phyloP scores from a whole-genome alignment of 192 early-diverging fungal species.

The Entomortierella lignicola region DNA sequence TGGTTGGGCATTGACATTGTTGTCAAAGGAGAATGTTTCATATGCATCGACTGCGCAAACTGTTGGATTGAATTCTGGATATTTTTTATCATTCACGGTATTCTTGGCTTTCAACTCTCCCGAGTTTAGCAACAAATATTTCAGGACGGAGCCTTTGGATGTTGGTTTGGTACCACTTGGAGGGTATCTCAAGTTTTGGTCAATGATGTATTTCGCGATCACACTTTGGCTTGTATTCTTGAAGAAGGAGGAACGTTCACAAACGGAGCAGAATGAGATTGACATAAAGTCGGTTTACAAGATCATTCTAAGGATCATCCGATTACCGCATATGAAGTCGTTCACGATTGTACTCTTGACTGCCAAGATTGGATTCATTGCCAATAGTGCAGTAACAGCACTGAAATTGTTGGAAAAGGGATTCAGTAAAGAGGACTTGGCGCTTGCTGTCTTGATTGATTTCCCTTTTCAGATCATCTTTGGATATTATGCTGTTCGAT shows the following conservation, averaged over 20 bases:
- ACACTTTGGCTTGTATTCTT: conserved; percentile 84
- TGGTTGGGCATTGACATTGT: conserved; percentile 95
- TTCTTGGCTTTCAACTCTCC: conserved; percentile 95
- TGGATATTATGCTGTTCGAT: conserved; percentile 97
- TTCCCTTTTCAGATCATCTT: conserved; percentile 97
- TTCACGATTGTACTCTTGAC: conserved; percentile 86
- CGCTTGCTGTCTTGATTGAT: conserved; percentile 91
- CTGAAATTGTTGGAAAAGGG: conserved; percentile 97
- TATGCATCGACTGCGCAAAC: conserved; percentile 97
- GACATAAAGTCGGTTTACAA: conserved; percentile 80
- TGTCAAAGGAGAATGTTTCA: conserved; percentile 91
- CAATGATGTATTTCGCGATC: conserved; percentile 84
- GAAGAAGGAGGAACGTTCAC: conserved; percentile 70
- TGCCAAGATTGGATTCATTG: conserved; percentile 94
- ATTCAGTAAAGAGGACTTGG: conserved; percentile 94
- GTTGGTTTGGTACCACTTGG: conserved; percentile 83
- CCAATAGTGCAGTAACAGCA: conserved; percentile 93
- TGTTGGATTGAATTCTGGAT: conserved; percentile 94
- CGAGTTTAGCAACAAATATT: conserved; percentile 95
- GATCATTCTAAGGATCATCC: conserved; percentile 90
- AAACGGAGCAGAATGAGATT: conserved; percentile 54
- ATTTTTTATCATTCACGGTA: conserved; percentile 96
- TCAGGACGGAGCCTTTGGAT: conserved; percentile 72
- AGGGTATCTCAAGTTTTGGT: conserved; percentile 93
- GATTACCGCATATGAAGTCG: conserved; percentile 87